Percentiles rank a stretch among this genome's conserved stretches.
These are phyloP conservation scores for Nakataea oryzae DNA, from an alignment of 2,329 filamentous ascomycete genomes.

Conservation along the genomic window DNA sequence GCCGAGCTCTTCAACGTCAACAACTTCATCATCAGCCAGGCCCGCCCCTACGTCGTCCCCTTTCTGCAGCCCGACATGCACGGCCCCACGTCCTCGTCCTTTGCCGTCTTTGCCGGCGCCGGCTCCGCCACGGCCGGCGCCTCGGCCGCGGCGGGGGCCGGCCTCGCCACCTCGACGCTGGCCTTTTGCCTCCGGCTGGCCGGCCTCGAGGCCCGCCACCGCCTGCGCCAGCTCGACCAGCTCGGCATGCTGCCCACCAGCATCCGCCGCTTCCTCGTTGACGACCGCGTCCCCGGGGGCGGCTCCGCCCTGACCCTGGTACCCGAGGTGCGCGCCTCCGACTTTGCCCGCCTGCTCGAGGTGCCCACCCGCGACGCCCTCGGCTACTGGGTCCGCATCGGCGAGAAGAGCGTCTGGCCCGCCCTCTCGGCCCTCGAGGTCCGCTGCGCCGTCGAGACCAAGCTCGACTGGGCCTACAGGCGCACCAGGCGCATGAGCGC, in stretches of 20 bases:
- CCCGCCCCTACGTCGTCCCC: conserved; percentile 78
- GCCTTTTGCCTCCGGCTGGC: conserved; percentile 57
- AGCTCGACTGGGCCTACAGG: conserved; percentile 48
- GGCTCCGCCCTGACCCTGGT: conserved; percentile 57
- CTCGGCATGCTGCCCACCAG: conserved; percentile 60
- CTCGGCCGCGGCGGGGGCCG: conserved; percentile 4
- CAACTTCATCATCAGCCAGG: conserved; percentile 90
- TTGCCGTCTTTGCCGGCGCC: conserved; percentile 14
- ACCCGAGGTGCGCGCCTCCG: conserved; percentile 60
- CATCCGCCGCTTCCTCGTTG: conserved; percentile 67
- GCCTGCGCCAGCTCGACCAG: conserved; percentile 69
- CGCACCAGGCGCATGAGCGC: neutral
- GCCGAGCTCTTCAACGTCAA: conserved; percentile 86
- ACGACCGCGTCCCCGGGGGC: conserved; percentile 65
- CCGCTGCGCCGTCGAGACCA: conserved; percentile 75
- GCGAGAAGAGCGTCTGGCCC: conserved; percentile 86
- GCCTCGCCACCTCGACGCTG: conserved; percentile 22
- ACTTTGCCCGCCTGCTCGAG: conserved; percentile 73
- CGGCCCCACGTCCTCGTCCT: conserved; percentile 53
- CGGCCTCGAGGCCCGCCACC: conserved; percentile 58
- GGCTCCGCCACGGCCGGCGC: conserved; percentile 36
- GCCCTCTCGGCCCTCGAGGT: conserved; percentile 74
- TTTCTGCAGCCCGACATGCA: conserved; percentile 76
- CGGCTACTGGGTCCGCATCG: conserved; percentile 75
- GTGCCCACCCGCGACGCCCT: conserved; percentile 67